Conservation (phyloP, 2,329 filamentous ascomycete species). For the Claviceps sp. region DNA sequence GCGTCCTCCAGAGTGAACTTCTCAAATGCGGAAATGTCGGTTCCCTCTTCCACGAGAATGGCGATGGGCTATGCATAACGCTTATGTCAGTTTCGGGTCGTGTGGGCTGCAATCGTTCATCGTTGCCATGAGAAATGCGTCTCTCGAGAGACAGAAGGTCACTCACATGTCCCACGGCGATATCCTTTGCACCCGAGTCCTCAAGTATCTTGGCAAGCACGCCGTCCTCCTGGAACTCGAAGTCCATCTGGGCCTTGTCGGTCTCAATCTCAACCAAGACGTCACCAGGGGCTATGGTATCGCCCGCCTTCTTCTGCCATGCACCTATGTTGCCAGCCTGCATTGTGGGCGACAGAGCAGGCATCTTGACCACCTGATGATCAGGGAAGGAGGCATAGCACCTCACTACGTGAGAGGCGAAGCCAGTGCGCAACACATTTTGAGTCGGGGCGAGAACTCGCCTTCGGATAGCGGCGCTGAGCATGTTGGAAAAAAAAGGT, state of each 20-base stretch:
- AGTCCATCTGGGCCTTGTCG: constrained; percentile 99
- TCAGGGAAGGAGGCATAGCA: constrained; percentile 77
- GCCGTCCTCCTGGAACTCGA: constrained; percentile 98
- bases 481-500: constrained; percentile 33
- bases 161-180: constrained; percentile 87
- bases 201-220: constrained; percentile 88
- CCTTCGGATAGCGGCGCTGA: constrained; percentile 51
- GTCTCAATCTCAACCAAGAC: constrained; percentile 98
- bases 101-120: not conserved
- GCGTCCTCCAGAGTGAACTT: constrained; percentile 81
- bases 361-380: constrained; percentile 95
- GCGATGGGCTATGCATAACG: constrained; percentile 65
- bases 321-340: constrained; percentile 87
- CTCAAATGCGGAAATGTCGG: constrained; percentile 78
- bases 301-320: constrained; percentile 96
- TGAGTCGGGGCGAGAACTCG: constrained; percentile 40
- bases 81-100: constrained; percentile 5
- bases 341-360: constrained; percentile 96
- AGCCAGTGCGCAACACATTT: constrained; percentile 35
- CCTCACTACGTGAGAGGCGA: constrained; percentile 43
- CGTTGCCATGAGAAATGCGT: too few relatives aligned
- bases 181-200: constrained; percentile 85
- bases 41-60: constrained; percentile 82
- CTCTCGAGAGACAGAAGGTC: constrained; percentile 3
- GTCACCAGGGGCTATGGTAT: constrained; percentile 76